Evolutionary conservation across 116 monocot genomes (phyloP), one percentile per base, ranked within the genome.

Genomic region (Posidonia oceanica): DNA sequence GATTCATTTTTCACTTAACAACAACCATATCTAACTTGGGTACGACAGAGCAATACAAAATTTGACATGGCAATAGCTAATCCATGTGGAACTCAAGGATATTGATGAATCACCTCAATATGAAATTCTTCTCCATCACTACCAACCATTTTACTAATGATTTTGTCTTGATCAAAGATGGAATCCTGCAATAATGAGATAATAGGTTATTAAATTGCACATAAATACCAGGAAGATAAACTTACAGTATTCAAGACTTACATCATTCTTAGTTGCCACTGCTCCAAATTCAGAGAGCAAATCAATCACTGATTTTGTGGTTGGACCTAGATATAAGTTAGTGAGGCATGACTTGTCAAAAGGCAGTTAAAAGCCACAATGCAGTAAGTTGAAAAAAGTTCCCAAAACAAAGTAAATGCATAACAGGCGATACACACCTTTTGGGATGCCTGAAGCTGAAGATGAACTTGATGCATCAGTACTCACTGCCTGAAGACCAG

Each of bases 381-480:
- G 61, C 29, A 29, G 29, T 29, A n/a, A 69, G 14, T 40, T 5
- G 11, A 20, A 65, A 20, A 65, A 76, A 74, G 18, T 2, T 66
- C n/a, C 66, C 48, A 48, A 10, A 48, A 48, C 48, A 48, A 7
- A 48, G 38, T 7, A 56, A 41, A 69, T 54, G 11, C 37, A 70
- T 37, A 57, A 70, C 6, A 38, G 29, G 37, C 1, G 17, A 54
- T 39, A 57, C 67, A 63, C 53, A 87, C 91, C 84, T 67, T 80
- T 87, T 72, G 84, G 80, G 74, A 81, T 68, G 64, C 44, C 54
- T 52, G 85, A 76, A 55, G 86, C 89, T 39, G 97, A 87, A 52
- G 97, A 97, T n/a, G 97, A 96, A 80, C 91, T 83, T 48, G 87
- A 81, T 63, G 83, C 80, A 78, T 88, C 81, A 63, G 75, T 75